Evolutionary conservation across 1,284 basidiomycete species (phyloP).

Genomic region (Leccinum pachyderme): DNA sequence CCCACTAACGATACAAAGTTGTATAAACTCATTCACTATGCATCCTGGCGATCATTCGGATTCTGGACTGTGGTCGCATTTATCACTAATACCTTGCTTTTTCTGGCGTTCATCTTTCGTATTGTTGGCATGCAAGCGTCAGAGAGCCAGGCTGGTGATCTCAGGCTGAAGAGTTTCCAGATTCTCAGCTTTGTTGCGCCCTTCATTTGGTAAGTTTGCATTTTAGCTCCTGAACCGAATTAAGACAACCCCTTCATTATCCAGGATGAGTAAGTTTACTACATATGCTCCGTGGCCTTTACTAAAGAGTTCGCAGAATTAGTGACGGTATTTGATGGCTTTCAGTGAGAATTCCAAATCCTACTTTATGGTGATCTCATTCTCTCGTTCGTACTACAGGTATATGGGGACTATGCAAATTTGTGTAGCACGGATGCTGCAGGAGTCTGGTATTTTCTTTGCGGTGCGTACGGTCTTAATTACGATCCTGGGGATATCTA

Average conservation of each 20-base stretch:
- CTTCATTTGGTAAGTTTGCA: conserved; percentile 70
- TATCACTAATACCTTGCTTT: conserved; percentile 68
- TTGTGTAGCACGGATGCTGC: conserved; percentile 84
- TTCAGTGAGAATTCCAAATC: conserved; percentile 52
- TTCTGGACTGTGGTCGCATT: conserved; percentile 81
- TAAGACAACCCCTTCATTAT: conserved; percentile 1
- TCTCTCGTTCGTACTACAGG: conserved; percentile 38
- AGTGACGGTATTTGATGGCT: conserved; percentile 78
- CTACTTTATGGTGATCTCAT: neutral
- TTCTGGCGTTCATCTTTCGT: conserved; percentile 74
- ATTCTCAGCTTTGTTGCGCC: conserved; percentile 84
- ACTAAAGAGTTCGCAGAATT: conserved; percentile 50
- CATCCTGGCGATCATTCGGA: conserved; percentile 69
- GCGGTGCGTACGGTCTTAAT: conserved; percentile 46
- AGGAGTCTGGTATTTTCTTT: conserved; percentile 93
- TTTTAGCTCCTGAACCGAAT: neutral
- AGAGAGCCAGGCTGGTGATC: conserved; percentile 40
- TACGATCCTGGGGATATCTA: neutral
- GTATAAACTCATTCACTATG: conserved; percentile 61
- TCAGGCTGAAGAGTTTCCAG: conserved; percentile 79
- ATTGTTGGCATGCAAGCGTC: conserved; percentile 55
- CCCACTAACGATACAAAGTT: conserved; percentile 42
- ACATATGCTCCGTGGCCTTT: conserved; percentile 1
- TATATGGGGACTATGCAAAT: conserved; percentile 87
- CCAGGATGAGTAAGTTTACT: conserved; percentile 72